Percentiles rank a stretch among this genome's conserved stretches.
Evolutionary conservation across 2,329 filamentous ascomycete genomes (phyloP).

Genomic region (Botrytis aclada): DNA sequence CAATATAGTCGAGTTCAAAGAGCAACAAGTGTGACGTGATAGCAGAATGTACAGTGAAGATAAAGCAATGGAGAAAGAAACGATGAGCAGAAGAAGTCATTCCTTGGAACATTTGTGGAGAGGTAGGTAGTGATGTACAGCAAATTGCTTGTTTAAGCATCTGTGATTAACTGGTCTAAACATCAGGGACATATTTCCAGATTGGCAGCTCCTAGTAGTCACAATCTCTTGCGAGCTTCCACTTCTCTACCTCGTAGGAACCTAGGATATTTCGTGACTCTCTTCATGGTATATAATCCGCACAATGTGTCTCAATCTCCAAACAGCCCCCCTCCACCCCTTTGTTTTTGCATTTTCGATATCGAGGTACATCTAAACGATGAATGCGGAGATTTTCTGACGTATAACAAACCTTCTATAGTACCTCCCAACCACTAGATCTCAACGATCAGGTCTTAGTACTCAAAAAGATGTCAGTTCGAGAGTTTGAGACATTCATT

Average conservation of each 20-base stretch:
- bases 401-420: not conserved
- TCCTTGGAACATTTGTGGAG: not conserved
- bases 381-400: not conserved
- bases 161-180: not conserved
- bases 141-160: not conserved
- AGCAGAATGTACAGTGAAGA: not conserved
- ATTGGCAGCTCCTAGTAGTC: not conserved
- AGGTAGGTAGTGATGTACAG: not conserved
- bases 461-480: not conserved
- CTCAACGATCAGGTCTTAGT: not conserved
- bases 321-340: rapidly evolving
- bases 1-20: not conserved
- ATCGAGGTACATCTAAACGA: not conserved
- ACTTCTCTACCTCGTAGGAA: not conserved
- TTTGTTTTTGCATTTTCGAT: not conserved
- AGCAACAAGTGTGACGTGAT: not conserved
- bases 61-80: not conserved
- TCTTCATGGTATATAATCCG: not conserved
- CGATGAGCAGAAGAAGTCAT: not conserved
- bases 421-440: not conserved
- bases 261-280: not conserved
- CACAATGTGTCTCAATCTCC: not conserved
- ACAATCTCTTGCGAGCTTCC: not conserved
- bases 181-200: not conserved
- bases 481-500: no score